These are phyloP conservation scores for Musa schizocarpa DNA, from an alignment of 176 grass and related monocot species.

Conservation along the genomic window DNA sequence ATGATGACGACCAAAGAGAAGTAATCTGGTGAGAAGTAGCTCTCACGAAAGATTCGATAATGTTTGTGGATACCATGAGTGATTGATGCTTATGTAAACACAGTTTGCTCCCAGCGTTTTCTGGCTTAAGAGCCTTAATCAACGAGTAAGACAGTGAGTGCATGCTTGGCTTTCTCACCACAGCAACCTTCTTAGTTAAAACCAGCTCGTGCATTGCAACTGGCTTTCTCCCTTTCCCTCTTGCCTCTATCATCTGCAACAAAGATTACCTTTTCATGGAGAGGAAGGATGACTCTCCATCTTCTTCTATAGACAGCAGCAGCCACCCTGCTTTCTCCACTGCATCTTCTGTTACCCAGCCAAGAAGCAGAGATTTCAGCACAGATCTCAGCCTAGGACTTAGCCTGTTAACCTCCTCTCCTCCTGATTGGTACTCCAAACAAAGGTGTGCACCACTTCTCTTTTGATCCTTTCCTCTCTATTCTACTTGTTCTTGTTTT, in stretches of 20 bases:
- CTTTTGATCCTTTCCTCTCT: not conserved
- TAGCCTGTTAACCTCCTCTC: constrained; percentile 28
- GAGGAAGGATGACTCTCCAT: constrained; percentile 16
- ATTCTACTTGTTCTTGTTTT: too few relatives aligned
- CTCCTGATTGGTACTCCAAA: constrained; percentile 15
- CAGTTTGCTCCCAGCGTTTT: too few relatives aligned
- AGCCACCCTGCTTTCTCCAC: constrained; percentile 42
- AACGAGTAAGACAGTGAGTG: too few relatives aligned
- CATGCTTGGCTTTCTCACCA: too few relatives aligned
- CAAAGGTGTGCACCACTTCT: constrained; percentile 1
- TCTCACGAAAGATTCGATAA: too few relatives aligned
- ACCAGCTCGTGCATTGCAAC: not conserved
- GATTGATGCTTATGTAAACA: too few relatives aligned
- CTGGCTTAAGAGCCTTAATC: too few relatives aligned
- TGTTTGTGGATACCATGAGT: too few relatives aligned
- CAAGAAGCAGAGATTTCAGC: constrained; percentile 23
- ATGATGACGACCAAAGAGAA: too few relatives aligned
- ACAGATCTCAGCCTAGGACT: constrained; percentile 50
- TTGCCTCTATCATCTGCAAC: not conserved
- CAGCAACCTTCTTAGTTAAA: too few relatives aligned
- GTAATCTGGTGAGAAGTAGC: too few relatives aligned
- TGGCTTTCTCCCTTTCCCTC: not conserved
- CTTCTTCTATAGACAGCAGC: constrained; percentile 62
- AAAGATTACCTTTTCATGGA: not conserved
- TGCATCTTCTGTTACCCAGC: constrained; percentile 25